phyloP scores from a whole-genome alignment of 2,329 filamentous ascomycete genomes.

The Fusarium sp. region DNA sequence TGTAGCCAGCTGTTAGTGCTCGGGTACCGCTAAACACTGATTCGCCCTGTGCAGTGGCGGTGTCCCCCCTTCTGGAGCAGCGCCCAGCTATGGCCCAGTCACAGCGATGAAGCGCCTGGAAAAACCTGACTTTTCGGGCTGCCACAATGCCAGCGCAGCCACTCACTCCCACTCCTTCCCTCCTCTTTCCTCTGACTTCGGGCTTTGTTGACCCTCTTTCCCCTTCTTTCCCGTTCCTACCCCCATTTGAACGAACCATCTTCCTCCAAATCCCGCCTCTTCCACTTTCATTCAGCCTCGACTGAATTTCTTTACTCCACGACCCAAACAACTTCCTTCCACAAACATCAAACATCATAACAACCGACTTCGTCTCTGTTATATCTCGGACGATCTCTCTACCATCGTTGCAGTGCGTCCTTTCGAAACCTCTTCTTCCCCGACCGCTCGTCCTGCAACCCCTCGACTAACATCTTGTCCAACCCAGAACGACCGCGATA shows the following conservation, averaged over 20 bases:
- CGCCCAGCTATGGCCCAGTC: slow-evolving; percentile 33
- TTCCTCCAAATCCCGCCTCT: slow-evolving; percentile 45
- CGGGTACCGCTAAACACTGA: slow-evolving; percentile 37
- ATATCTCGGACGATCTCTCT: slow-evolving; percentile 33
- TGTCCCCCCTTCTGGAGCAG: slow-evolving; percentile 29
- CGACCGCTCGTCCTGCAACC: slow-evolving; percentile 25
- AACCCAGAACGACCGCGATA: slow-evolving; percentile 42
- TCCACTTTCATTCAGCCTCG: slow-evolving; percentile 41
- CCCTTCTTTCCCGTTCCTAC: slow-evolving; percentile 39
- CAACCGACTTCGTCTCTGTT: slow-evolving; percentile 23
- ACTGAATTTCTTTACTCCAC: slow-evolving; percentile 40
- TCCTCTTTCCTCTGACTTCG: slow-evolving; percentile 35
- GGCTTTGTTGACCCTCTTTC: slow-evolving; percentile 42
- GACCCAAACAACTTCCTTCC: slow-evolving; percentile 13
- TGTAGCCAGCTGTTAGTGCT: slow-evolving; percentile 42
- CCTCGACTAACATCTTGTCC: slow-evolving; percentile 42
- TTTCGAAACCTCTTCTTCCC: slow-evolving; percentile 25
- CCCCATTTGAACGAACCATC: slow-evolving; percentile 45
- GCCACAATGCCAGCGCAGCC: slow-evolving; percentile 40
- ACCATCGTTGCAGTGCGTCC: slow-evolving; percentile 44
- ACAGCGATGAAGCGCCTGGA: slow-evolving; percentile 28
- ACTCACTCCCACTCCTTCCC: slow-evolving; percentile 30
- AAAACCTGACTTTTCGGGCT: slow-evolving; percentile 50
- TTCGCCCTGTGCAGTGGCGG: slow-evolving; percentile 42
- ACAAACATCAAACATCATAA: slow-evolving; percentile 5